Conservation (phyloP, 805 yeast species). For the Candida qinlingensis region DNA sequence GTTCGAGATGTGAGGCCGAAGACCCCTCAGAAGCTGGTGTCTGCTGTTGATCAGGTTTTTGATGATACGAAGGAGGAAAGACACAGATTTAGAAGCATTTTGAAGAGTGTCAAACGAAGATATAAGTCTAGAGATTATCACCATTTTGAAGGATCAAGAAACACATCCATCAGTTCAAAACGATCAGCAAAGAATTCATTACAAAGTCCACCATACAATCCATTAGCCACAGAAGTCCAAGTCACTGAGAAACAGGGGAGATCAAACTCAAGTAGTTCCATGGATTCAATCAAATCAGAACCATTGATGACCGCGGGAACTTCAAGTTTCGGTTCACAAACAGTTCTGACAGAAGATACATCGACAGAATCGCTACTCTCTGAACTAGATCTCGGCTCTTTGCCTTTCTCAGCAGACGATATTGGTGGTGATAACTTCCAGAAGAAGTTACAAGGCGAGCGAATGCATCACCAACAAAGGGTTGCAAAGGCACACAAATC, state of each 20-base stretch:
- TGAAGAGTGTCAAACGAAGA: constrained; percentile 19
- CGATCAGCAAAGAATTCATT: no score
- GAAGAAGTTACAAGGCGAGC: neutral
- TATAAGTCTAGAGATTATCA: constrained; percentile 10
- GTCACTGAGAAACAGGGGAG: constrained; percentile 1
- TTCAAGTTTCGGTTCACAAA: no score
- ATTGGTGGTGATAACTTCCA: constrained; percentile 10
- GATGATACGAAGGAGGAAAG: constrained; percentile 19
- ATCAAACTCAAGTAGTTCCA: neutral
- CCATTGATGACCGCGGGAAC: no score
- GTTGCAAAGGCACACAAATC: neutral
- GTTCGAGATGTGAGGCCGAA: neutral
- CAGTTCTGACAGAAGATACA: neutral
- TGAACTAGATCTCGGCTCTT: constrained; percentile 4
- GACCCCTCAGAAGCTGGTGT: constrained; percentile 9
- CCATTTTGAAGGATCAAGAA: constrained; percentile 1
- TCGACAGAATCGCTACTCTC: neutral
- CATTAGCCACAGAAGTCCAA: constrained; percentile 1
- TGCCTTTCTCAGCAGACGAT: constrained; percentile 22
- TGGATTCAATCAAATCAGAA: neutral
- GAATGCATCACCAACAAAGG: constrained; percentile 5
- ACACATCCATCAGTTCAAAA: neutral
- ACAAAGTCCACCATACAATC: neutral
- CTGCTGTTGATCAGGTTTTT: constrained; percentile 22
- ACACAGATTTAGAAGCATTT: constrained; percentile 15